These are phyloP conservation scores for Shiraia sp. DNA, from an alignment of 2,329 filamentous ascomycete species.

Conservation along the genomic window DNA sequence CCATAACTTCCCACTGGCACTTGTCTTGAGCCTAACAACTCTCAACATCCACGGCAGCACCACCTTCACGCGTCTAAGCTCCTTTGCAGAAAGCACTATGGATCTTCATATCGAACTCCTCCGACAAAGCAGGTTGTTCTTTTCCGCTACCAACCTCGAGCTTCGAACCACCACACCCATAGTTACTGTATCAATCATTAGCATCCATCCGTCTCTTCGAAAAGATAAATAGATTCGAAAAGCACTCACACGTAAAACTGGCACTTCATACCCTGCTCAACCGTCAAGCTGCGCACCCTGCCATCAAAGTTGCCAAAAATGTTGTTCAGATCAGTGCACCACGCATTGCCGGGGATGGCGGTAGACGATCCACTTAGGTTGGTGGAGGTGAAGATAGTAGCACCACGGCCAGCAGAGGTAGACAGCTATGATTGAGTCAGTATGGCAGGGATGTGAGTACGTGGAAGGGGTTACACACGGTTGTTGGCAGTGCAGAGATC, in stretches of 20 bases:
- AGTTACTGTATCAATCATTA: constrained; percentile 2
- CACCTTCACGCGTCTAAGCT: too few relatives aligned
- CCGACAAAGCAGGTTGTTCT: constrained; percentile 1
- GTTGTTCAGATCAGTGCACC: constrained; percentile 20
- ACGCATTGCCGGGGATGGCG: constrained; percentile 11
- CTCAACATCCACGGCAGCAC: too few relatives aligned
- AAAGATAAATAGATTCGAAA: not conserved
- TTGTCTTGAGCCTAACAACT: too few relatives aligned
- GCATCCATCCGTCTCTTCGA: not conserved
- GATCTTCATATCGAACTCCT: not conserved
- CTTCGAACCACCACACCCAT: constrained; percentile 1
- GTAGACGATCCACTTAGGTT: constrained; percentile 9
- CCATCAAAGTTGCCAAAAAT: constrained; percentile 23
- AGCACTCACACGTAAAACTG: constrained; percentile 23
- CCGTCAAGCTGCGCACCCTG: constrained; percentile 16
- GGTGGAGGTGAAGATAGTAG: constrained; percentile 15
- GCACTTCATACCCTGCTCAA: constrained; percentile 19
- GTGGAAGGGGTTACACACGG: too few relatives aligned
- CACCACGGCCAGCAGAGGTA: constrained; percentile 5
- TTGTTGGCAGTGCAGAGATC: too few relatives aligned
- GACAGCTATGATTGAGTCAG: not conserved
- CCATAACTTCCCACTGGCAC: too few relatives aligned
- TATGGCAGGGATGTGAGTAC: not conserved
- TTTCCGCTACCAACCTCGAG: constrained; percentile 5
- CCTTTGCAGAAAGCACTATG: constrained; percentile 1